Evolutionary conservation across 805 yeast species (phyloP), one percentile per base, ranked within the genome.

Genomic region (Saccharomycopsis guyanensis): DNA sequence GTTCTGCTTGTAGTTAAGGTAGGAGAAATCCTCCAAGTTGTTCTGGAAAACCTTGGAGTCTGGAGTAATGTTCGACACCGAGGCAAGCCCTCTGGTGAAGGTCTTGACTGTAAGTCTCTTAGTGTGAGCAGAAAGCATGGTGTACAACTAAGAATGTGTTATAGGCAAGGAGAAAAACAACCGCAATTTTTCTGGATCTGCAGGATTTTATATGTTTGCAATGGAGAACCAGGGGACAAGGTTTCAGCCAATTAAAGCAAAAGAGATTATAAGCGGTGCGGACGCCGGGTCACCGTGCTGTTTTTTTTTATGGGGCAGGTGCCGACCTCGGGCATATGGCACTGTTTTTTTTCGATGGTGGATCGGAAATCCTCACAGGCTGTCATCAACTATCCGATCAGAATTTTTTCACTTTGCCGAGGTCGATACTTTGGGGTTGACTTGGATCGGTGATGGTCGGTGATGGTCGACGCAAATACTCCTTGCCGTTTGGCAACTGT

Each of bases 1-100:
- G 62, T 89, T 86, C 66, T 86, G 76, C 74, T 88, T 88, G 79
- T 91, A 91, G 67, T 87, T 82, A 66, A 91, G 85, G 76, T 78
- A 89, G 45, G 91, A 85, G 68, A 77, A 79, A 62, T 78, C 73
- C 72, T 85, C 95, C 66, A 84, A 72, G 70, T 82, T 74, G 73
- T 85, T 86, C 71, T 81, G 87, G 66, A 72, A 68, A 48, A 84
- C 93, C 68, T 82, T 80, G 52, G 88, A 81, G 66, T 84, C 89
- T 56, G 72, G 69, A 52, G 76, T 68, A 57, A 76, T 55, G 35
- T 55, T 55, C 32, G 71, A 55, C 43, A 62, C 66, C 31, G 72
- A 63, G 46, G 73, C 71, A 45, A 69, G 56, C 48, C 70, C 64
- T 58, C 73, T 69, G 42, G 56, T 25, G 10, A 32, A n/a, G 16